Evolutionary conservation across 2,329 filamentous ascomycete species (phyloP), one percentile per base, ranked within the genome.

Genomic region (Fusarium robinianum): DNA sequence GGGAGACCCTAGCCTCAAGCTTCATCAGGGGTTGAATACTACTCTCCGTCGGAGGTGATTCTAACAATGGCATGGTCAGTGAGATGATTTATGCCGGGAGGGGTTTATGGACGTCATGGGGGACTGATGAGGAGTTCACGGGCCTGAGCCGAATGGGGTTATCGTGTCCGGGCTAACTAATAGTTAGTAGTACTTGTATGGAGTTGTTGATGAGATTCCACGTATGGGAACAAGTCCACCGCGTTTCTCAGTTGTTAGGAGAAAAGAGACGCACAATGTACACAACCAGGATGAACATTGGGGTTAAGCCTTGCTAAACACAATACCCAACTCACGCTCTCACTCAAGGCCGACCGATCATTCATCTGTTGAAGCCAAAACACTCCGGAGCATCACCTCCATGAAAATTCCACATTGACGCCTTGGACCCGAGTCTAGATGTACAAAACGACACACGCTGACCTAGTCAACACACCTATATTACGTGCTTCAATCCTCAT

Each of bases 401-500:
- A 35, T 30, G 40, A 36, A 40, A 6, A 19, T 41, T 58, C 46
- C 46, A 38, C 27, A 50, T 50, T 51, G 46, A 58, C 56, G 43
- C 54, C 54, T 42, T 21, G 17, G 41, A 54, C 30, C 49, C 41
- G 27, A 52, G 32, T 58, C 58, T 62, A 53, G 49, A 51, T 47
- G 46, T 59, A 53, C 50, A 55, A 19, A 35, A 36, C 17, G n/a
- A n/a, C n/a, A n/a, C n/a, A n/a, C n/a, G n/a, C n/a, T n/a, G n/a
- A n/a, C n/a, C n/a, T n/a, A n/a, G n/a, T n/a, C n/a, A n/a, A 37
- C 36, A 55, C 45, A 53, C 42, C 33, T 38, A 33, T 32, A 24
- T 30, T 51, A 38, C 39, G 31, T 30, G 33, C 26, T 37, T 49
- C 43, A 62, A 46, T 53, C 53, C 42, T 58, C 61, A 33, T 68